These are phyloP conservation scores for Paecilomyces niveus DNA, from an alignment of 2,329 filamentous ascomycete genomes.

Conservation along the genomic window DNA sequence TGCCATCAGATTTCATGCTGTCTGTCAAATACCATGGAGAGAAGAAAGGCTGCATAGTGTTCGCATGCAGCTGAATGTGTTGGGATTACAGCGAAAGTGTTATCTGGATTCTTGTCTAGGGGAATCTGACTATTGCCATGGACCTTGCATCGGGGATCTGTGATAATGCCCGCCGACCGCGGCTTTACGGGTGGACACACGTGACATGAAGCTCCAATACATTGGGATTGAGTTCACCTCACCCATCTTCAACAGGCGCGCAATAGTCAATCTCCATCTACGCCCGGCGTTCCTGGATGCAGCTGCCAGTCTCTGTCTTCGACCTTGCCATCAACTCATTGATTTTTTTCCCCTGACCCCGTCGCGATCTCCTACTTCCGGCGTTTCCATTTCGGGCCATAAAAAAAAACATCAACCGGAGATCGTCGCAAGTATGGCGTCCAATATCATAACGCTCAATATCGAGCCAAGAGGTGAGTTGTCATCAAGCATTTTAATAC, in stretches of 20 bases:
- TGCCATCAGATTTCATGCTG: neutral
- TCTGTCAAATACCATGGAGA: neutral
- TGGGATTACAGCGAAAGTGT: neutral
- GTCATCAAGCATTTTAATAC: neutral
- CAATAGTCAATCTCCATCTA: neutral
- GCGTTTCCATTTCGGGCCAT: neutral
- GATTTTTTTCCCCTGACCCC: neutral
- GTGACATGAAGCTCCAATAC: neutral
- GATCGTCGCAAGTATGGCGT: constrained; percentile 19
- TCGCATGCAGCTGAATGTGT: neutral
- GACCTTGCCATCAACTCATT: neutral
- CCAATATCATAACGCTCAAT: constrained; percentile 29
- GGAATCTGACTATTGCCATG: neutral
- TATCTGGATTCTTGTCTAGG: neutral
- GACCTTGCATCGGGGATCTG: neutral
- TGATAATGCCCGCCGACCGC: neutral
- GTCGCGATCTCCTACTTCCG: neutral
- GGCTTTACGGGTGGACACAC: neutral
- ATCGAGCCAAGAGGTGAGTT: constrained; percentile 37
- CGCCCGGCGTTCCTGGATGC: neutral
- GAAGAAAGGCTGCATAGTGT: neutral
- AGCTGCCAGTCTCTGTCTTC: neutral
- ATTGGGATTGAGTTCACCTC: neutral
- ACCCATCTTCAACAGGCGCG: neutral
- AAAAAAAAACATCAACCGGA: neutral